Evolutionary conservation across 805 yeast genomes (phyloP), one percentile per base, ranked within the genome.

Genomic region (Trichomonascus vanleenenianus): DNA sequence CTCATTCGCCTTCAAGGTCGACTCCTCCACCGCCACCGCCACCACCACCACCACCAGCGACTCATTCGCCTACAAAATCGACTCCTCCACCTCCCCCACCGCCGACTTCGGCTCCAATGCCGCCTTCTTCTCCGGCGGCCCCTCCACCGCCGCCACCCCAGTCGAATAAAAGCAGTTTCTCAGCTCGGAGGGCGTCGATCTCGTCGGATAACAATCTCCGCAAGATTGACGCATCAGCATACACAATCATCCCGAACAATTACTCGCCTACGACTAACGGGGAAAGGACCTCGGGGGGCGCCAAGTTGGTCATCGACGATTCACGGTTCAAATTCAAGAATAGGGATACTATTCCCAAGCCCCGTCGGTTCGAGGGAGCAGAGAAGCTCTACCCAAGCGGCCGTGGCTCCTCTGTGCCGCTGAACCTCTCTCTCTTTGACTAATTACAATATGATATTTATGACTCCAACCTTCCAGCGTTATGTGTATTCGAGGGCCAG

Each of bases 321-420:
- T 62, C 70, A n/a, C 68, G 89, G 55, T 88, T 81, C 69, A 75
- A 73, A 52, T 89, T 86, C 70, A 59, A 68, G 2, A 85, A 85
- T 60, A 72, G 75, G 14, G 64, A 67, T 37, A 83, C 86, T 19
- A 68, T 93, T 39, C 97, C 98, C 0, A 79, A 78, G 54, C 97
- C 98, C n/a, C 73, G 97, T 53, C 73, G 75, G 42, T 87, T 84
- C 58, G 79, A 75, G 43, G 84, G 81, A 2, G 74, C 73, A 40
- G 75, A 75, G 48, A 88, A 91, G 61, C 68, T 88, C 52, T 93
- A 93, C 66, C 96, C 97, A 14, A 85, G 96, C 65, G 97, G 97
- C 11, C 75, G 96, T 55, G 97, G 97, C 2, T 78, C 88, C 25
- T 85, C 95, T 30, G 93, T 89, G 32, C 97, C 97, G 1, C 66